phyloP scores from a whole-genome alignment of 768 basidiomycete species.

The Cyclocybe cylindracea region DNA sequence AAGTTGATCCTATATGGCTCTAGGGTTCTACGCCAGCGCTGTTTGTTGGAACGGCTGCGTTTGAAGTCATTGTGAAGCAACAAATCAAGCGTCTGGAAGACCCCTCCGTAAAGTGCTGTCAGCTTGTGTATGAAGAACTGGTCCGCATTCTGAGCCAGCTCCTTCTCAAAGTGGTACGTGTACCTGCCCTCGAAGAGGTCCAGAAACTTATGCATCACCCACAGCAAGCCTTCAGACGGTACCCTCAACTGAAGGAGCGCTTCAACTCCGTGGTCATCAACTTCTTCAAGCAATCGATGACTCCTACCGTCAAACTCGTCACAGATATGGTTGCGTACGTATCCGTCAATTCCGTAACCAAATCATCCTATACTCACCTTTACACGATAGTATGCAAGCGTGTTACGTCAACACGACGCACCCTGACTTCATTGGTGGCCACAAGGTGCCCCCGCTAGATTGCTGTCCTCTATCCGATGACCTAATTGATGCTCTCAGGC shows the following conservation, averaged over 20 bases:
- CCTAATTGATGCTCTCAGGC: constrained; percentile 48
- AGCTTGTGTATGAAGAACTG: constrained; percentile 95
- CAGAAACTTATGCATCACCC: constrained; percentile 3
- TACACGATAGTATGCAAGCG: constrained; percentile 80
- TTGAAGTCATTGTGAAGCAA: constrained; percentile 98
- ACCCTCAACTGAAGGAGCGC: constrained; percentile 93
- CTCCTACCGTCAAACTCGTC: constrained; percentile 93
- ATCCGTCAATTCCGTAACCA: neutral
- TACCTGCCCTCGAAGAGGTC: neutral
- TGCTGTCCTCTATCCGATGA: neutral
- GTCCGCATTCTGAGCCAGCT: constrained; percentile 94
- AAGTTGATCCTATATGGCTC: neutral
- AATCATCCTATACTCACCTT: constrained; percentile 10
- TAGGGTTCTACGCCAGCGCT: constrained; percentile 95
- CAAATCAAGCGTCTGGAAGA: constrained; percentile 98
- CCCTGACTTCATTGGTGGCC: constrained; percentile 96
- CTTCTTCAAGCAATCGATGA: constrained; percentile 95
- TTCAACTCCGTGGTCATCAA: constrained; percentile 96
- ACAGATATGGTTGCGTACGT: constrained; percentile 88
- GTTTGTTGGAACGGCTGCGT: constrained; percentile 96
- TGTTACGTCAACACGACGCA: constrained; percentile 99
- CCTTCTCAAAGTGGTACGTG: constrained; percentile 81
- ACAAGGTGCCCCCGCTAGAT: constrained; percentile 54
- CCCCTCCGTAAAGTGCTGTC: constrained; percentile 90
- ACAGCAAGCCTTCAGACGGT: constrained; percentile 95